These are phyloP conservation scores for Yarrowia phangngaensis DNA, from an alignment of 805 yeast genomes.

Conservation along the genomic window DNA sequence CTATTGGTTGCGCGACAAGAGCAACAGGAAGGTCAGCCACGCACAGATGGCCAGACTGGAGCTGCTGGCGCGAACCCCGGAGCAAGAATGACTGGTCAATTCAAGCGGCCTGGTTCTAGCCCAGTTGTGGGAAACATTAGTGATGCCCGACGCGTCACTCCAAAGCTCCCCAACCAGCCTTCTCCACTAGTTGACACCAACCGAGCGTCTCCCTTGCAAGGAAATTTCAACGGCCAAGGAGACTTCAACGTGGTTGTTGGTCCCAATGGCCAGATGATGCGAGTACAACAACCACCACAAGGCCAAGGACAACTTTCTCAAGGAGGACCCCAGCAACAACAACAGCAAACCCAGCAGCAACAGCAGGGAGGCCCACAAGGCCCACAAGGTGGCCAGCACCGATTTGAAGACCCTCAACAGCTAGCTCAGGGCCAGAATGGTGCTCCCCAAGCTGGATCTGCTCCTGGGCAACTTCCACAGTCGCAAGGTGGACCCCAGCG, in stretches of 20 bases:
- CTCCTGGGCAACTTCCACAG: slow-evolving; percentile 27
- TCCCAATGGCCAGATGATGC: slow-evolving; percentile 33
- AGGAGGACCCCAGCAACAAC: too few relatives aligned
- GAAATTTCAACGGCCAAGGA: slow-evolving; percentile 32
- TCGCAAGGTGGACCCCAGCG: slow-evolving; percentile 26
- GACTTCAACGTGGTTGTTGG: slow-evolving; percentile 38
- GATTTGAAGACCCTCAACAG: slow-evolving; percentile 28
- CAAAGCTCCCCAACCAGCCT: slow-evolving; percentile 35
- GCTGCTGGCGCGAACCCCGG: slow-evolving; percentile 16
- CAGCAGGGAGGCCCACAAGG: slow-evolving; percentile 17
- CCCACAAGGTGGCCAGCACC: slow-evolving; percentile 15
- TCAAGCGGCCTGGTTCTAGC: slow-evolving; percentile 23
- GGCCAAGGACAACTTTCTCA: too few relatives aligned
- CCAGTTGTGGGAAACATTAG: slow-evolving; percentile 23
- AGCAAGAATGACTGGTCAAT: slow-evolving; percentile 16
- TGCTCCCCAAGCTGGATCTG: slow-evolving; percentile 19
- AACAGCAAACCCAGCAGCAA: slow-evolving; percentile 27
- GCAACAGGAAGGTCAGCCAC: slow-evolving; percentile 35
- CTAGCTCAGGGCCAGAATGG: slow-evolving; percentile 13
- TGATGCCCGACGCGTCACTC: slow-evolving; percentile 33
- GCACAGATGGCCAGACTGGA: slow-evolving; percentile 25
- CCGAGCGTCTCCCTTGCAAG: slow-evolving; percentile 36
- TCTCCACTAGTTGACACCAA: slow-evolving; percentile 34
- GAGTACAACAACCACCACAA: slow-evolving; percentile 30
- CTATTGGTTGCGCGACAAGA: slow-evolving; percentile 44